phyloP scores from a whole-genome alignment of 2,329 filamentous ascomycete genomes.

The Neofusicoccum laricinum region DNA sequence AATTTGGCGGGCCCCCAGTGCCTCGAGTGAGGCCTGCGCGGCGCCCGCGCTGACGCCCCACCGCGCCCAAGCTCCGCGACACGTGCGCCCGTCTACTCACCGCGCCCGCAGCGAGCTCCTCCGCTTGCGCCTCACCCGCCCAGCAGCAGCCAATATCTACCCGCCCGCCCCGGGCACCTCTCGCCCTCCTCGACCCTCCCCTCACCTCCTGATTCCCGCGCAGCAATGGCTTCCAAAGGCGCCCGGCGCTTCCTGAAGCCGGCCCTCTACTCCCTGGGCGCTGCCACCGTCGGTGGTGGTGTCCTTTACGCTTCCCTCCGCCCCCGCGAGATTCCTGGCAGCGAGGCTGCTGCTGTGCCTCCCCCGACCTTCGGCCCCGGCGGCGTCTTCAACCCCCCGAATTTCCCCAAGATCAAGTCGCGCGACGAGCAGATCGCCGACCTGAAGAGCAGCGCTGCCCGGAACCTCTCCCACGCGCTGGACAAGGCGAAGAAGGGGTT shows the following conservation, averaged over 20 bases:
- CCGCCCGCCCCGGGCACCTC: slow-evolving; percentile 8
- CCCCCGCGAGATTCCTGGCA: slow-evolving; percentile 69
- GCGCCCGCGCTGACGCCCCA: background rate
- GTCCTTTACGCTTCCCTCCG: slow-evolving; percentile 64
- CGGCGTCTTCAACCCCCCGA: slow-evolving; percentile 64
- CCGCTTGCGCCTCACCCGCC: background rate
- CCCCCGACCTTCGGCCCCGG: slow-evolving; percentile 68
- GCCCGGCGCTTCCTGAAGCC: slow-evolving; percentile 51
- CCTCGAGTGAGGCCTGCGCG: background rate
- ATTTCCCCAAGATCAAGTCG: slow-evolving; percentile 62
- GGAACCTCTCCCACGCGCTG: slow-evolving; percentile 32
- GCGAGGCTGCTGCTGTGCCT: slow-evolving; percentile 65
- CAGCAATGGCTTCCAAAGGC: slow-evolving; percentile 22
- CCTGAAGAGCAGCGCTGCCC: slow-evolving; percentile 51
- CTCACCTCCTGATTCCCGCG: background rate
- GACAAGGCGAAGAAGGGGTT: slow-evolving; percentile 35
- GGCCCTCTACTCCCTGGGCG: slow-evolving; percentile 58
- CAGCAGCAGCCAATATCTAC: background rate
- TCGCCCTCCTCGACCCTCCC: background rate
- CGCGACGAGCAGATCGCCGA: slow-evolving; percentile 64
- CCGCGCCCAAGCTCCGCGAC: background rate
- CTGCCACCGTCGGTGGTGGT: slow-evolving; percentile 52
- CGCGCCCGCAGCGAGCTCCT: background rate
- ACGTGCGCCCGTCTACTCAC: background rate
- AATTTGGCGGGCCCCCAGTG: background rate